Evolutionary conservation across 441 rosid genomes (phyloP), one percentile per base, ranked within the genome.

Genomic region (Pelargonium australe): DNA sequence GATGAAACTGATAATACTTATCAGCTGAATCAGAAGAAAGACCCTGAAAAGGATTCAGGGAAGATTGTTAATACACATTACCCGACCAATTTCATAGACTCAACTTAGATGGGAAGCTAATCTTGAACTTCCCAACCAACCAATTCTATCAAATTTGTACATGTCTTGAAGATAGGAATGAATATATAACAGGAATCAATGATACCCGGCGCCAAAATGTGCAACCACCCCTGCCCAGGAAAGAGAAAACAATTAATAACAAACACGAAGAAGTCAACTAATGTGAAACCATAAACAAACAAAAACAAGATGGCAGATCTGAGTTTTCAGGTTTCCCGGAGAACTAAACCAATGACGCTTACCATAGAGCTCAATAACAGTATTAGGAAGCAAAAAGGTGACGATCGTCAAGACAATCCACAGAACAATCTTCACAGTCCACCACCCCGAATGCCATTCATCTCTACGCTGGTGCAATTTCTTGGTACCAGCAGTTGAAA

Each of bases 181-280:
- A 12, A 73, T 55, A 64, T 68, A 71, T 60, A 71, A 75, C 63
- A 77, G 78, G 76, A 81, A 76, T 70, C 73, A 68, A 65, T 63
- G 5, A 78, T 92, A 94, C 97, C 99, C 99, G 66, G 99, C 99
- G 73, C 99, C 99, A 73, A 94, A 94, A 86, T 89, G 99, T 10
- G 99, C 96, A 74, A 94, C 80, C 78, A 91, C 94, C 70, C 99
- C 98, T 94, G 87, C 78, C 73, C 78, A 83, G 65, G 17, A 61
- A 73, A 75, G 43, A 51, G 68, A n/a, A 20, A n/a, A 20, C 7
- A 60, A 25, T n/a, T 41, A 63, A 64, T 63, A 44, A 3, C 5
- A 71, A 66, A 64, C 37, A 34, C 6, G 37, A 55, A 16, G 49
- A 13, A 61, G 47, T 63, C 67, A 63, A 34, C 3, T 17, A 2